Evolutionary conservation across 768 basidiomycete species (phyloP), one percentile per base, ranked within the genome.

Genomic region (Psilocybe tampanensis): DNA sequence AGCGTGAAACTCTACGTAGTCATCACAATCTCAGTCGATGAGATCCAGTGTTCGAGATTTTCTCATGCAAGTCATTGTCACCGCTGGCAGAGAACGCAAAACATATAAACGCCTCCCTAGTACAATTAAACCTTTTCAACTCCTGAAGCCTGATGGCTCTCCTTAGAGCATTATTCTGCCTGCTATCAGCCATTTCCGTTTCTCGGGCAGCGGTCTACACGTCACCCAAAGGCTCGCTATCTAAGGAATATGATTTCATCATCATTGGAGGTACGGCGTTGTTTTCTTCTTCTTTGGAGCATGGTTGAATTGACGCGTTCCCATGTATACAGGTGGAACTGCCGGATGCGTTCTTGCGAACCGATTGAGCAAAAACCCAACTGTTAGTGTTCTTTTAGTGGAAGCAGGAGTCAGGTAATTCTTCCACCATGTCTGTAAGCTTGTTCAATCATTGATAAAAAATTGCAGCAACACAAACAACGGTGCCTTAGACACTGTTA

Each of bases 321-420:
- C 3, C 21, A 18, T 33, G 7, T 11, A 23, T 32, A 8, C 51
- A 68, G 76, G 69, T 19, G 84, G 84, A 15, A 84, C 82, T 23
- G 76, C 82, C 0, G 85, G 85, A 8, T 82, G 80, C 49, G 82
- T 77, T 0, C 67, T 86, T 15, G 84, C 84, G 0, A 74, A 80
- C 15, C 72, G 85, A 2, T 67, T 86, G 6, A 78, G 77, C 11
- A 84, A 85, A 62, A 69, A 84, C 56, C 76, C 79, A 0, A 62
- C 62, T 1, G 67, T 80, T 8, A 72, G 71, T 2, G 83, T 86
- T 0, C 68, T 84, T 13, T 62, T 86, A 9, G 66, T 86, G 8
- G 85, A 86, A 64, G 79, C 82, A 0, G 85, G 85, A 33, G 44
- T 50, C 1, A 43, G 47, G 55, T 56, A 6, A 47, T 47, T 49